Percentiles rank a stretch among this genome's conserved stretches.
Conservation (phyloP, 1,284 basidiomycete genomes). For the Heliocybe sulcata region DNA sequence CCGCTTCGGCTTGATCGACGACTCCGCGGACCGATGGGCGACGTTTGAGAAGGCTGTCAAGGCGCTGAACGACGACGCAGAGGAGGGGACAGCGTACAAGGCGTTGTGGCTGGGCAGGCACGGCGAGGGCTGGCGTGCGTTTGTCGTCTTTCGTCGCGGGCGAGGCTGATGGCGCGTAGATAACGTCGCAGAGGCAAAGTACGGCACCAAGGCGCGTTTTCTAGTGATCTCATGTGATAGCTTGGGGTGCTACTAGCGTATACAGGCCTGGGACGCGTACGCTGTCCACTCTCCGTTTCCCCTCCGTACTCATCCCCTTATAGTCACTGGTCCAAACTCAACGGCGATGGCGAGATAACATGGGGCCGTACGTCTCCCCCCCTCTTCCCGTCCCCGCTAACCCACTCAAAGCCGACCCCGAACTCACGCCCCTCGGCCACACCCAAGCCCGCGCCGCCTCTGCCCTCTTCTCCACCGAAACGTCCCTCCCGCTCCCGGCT, state of each 20-base stretch:
- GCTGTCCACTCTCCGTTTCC: conserved; percentile 12
- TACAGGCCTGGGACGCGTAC: conserved; percentile 49
- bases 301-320: background rate
- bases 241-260: conserved; percentile 1
- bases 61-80: conserved; percentile 35
- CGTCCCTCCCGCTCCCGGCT: conserved; percentile 53
- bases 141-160: conserved; percentile 2
- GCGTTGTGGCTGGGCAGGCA: conserved; percentile 64
- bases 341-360: conserved; percentile 62
- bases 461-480: conserved; percentile 53
- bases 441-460: conserved; percentile 54
- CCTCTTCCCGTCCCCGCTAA: background rate
- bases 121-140: conserved; percentile 64
- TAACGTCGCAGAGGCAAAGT: conserved; percentile 67
- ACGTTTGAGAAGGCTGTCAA: conserved; percentile 35
- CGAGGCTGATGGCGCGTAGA: conserved; percentile 38
- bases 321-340: conserved; percentile 63
- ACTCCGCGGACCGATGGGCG: conserved; percentile 44
- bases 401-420: conserved; percentile 54
- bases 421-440: conserved; percentile 61
- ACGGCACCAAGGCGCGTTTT: conserved; percentile 49
- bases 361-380: conserved; percentile 65
- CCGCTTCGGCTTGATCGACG: conserved; percentile 56
- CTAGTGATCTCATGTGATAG: conserved; percentile 1
- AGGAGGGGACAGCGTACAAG: conserved; percentile 41